Conservation (phyloP, 2,329 filamentous ascomycete genomes). For the Botrytis medusae region DNA sequence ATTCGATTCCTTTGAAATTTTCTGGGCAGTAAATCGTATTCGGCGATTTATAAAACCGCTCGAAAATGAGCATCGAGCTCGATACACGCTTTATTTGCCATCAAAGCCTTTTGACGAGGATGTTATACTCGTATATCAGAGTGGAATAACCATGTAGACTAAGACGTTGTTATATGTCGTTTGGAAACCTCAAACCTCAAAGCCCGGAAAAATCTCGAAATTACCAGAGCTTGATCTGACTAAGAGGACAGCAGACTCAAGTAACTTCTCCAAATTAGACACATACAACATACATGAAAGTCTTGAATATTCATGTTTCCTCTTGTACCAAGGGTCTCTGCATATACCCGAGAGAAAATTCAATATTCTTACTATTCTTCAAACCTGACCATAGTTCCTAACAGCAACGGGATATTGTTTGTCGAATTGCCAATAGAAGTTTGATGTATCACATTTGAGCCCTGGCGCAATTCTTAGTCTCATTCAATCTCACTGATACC, state of each 20-base stretch:
- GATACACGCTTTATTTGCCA: background rate
- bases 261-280: no score
- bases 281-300: background rate
- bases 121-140: background rate
- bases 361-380: rapidly evolving
- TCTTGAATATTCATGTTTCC: background rate
- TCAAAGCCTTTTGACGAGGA: background rate
- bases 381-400: background rate
- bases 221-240: background rate
- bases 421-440: background rate
- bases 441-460: background rate
- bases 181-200: no score
- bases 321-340: background rate
- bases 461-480: no score
- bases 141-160: no score
- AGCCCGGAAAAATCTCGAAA: no score
- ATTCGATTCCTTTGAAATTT: background rate
- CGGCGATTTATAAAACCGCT: background rate
- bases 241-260: background rate
- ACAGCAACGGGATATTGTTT: background rate
- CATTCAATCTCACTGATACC: background rate
- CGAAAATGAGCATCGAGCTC: background rate
- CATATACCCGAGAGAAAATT: background rate
- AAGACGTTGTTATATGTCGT: no score
- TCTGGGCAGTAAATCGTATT: background rate